Base-by-base conservation (phyloP, 1,284 basidiomycete species). In the Malassezia psittaci region DNA sequence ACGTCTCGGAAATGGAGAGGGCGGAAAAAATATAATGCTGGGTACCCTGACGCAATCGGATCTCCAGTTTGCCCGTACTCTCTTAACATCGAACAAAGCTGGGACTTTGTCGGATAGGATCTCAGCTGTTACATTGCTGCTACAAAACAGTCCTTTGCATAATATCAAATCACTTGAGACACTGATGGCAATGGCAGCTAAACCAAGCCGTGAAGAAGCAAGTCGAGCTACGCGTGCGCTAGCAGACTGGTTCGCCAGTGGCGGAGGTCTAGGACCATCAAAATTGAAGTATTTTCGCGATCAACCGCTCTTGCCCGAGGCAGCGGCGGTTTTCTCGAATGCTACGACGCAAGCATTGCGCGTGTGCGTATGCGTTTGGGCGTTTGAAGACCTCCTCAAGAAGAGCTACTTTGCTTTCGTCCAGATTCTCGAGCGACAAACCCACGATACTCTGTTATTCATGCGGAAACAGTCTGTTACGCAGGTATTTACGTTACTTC, bases 301-400 rank as follows among this genome's bases (percentile, higher is more conserved):
- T 72, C 93, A 96, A 69, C 85, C 87, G 2, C 52, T 51, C 10
- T 76, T 93, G 16, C 62, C 77, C 11, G 67, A 79, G 3, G 79
- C 84, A 13, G 85, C 86, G 0, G 85, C 53, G 1, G 68, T 63
- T 11, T 52, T 60, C 24, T 54, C 62, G 16, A 48, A 47, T 8
- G 58, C 54, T 21, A 64, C 74, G 13, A 59, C 46, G 3, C 56
- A 57, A 50, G 48, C 63, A 11, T 51, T 62, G 35, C 57, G 58
- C 18, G 79, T 83, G 43, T 83, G 88, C 72, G 77, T 96, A 0
- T 69, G 90, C 10, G 62, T 87, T 3, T 98, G 86, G 84, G 85
- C 86, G 60, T 98, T 93, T 74, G 94, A 99, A 74, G 91, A 98
- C 69, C 91, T 88, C 84, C 77, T 96, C 53, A 99, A 99, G 77